phyloP scores from a whole-genome alignment of 164 flowering plant genomes.

The Vitis riparia region DNA sequence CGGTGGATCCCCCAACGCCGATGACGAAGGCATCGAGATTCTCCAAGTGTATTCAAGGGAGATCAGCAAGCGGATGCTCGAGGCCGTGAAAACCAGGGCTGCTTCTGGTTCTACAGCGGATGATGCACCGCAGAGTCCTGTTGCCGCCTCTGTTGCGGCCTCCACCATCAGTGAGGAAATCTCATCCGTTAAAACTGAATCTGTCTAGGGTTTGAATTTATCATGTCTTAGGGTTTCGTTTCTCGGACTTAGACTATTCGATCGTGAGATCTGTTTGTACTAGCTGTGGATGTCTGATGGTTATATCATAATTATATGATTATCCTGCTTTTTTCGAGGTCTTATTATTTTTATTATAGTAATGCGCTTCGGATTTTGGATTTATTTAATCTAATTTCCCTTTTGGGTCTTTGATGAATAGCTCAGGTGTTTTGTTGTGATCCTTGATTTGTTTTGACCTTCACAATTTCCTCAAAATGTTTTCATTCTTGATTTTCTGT shows the following conservation, averaged over 20 bases:
- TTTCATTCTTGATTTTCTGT: no score
- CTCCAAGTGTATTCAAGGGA: constrained; percentile 89
- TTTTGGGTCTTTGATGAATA: no score
- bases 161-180: constrained; percentile 28
- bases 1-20: constrained; percentile 21
- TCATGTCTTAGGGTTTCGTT: constrained; percentile 19
- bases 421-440: no score
- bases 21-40: constrained; percentile 74
- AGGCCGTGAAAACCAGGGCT: constrained; percentile 58
- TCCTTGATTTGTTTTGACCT: no score
- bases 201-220: constrained; percentile 11
- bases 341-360: no score
- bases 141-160: not conserved
- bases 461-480: no score
- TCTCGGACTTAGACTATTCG: not conserved
- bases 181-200: constrained; percentile 34
- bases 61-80: constrained; percentile 89
- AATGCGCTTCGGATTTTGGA: no score
- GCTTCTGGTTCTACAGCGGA: constrained; percentile 17
- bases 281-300: constrained; percentile 6
- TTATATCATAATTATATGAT: not conserved
- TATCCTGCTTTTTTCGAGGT: no score
- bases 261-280: constrained; percentile 11
- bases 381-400: no score
- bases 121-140: not conserved